These are phyloP conservation scores for Penicilliopsis zonata DNA, from an alignment of 495 filamentous ascomycete species.

Conservation along the genomic window DNA sequence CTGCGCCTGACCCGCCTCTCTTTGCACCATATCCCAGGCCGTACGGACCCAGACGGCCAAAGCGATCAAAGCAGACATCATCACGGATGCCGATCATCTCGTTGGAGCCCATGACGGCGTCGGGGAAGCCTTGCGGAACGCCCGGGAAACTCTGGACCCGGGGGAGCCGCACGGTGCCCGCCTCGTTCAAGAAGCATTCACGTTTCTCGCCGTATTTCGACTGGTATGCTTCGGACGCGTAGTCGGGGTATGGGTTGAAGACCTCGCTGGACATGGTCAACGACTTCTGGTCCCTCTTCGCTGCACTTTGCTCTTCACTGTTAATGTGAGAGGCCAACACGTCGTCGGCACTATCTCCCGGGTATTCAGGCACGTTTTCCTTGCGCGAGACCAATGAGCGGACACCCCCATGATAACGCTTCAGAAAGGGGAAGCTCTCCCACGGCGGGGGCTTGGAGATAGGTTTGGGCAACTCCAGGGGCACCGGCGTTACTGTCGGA, in stretches of 20 bases:
- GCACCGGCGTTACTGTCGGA: slow-evolving; percentile 49
- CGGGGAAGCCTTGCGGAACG: slow-evolving; percentile 68
- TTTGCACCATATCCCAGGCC: slow-evolving; percentile 70
- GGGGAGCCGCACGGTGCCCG: slow-evolving; percentile 51
- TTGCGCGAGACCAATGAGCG: slow-evolving; percentile 46
- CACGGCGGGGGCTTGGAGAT: slow-evolving; percentile 54
- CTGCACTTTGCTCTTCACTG: slow-evolving; percentile 1
- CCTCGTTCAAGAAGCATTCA: slow-evolving; percentile 65
- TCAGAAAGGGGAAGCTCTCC: slow-evolving; percentile 73
- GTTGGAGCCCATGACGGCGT: slow-evolving; percentile 71
- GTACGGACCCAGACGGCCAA: slow-evolving; percentile 79
- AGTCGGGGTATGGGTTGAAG: slow-evolving; percentile 60
- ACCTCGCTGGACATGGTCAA: slow-evolving; percentile 38
- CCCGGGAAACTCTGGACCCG: slow-evolving; percentile 58
- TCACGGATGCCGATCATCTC: slow-evolving; percentile 67
- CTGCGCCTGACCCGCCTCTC: slow-evolving; percentile 71
- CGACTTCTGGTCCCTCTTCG: slow-evolving; percentile 13
- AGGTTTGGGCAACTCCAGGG: slow-evolving; percentile 39
- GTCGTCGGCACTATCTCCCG: slow-evolving; percentile 30
- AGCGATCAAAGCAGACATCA: slow-evolving; percentile 89
- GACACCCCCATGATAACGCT: slow-evolving; percentile 76
- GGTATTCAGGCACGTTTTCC: slow-evolving; percentile 66
- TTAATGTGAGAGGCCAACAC: slow-evolving; percentile 10
- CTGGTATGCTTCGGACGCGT: slow-evolving; percentile 46
- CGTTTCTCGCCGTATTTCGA: slow-evolving; percentile 47